Percentiles rank a stretch among this genome's conserved stretches.
Evolutionary conservation across 345 rosid genomes (phyloP).

Genomic region (Aquilaria malaccensis): DNA sequence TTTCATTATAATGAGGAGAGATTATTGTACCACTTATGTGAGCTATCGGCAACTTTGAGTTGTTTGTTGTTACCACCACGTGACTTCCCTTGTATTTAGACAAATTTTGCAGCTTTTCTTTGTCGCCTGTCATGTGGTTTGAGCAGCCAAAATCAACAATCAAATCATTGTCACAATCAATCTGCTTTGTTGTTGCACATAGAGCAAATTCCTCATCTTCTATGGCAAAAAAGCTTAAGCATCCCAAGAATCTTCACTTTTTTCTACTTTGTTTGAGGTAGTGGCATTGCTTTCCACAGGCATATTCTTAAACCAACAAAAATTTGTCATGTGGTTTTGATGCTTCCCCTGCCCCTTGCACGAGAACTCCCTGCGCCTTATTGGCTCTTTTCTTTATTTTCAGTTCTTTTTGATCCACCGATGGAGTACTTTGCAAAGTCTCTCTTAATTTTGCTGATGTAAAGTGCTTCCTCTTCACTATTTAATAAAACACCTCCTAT

Average conservation of each 20-base stretch:
- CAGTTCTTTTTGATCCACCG: too few species aligned
- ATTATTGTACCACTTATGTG: neutral
- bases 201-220: conserved; percentile 6
- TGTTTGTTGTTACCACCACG: neutral
- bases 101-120: conserved; percentile 9
- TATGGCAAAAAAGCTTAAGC: neutral
- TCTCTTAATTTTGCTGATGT: too few species aligned
- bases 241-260: conserved; percentile 15
- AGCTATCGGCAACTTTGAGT: neutral
- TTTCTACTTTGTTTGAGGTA: too few species aligned
- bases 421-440: too few species aligned
- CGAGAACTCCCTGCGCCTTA: too few species aligned
- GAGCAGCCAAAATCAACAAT: conserved; percentile 14
- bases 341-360: too few species aligned
- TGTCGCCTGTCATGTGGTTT: conserved; percentile 17
- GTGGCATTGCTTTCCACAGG: too few species aligned
- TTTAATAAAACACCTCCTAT: too few species aligned
- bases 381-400: too few species aligned
- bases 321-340: too few species aligned
- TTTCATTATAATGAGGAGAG: neutral
- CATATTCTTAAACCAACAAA: too few species aligned
- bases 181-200: neutral
- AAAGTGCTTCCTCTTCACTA: too few species aligned
- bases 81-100: conserved; percentile 6
- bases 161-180: conserved; percentile 15